A percentile compares a stretch with the other conserved stretches of the same genome.
phyloP scores from a whole-genome alignment of 2,329 filamentous ascomycete genomes.

The Colletotrichum camelliae region DNA sequence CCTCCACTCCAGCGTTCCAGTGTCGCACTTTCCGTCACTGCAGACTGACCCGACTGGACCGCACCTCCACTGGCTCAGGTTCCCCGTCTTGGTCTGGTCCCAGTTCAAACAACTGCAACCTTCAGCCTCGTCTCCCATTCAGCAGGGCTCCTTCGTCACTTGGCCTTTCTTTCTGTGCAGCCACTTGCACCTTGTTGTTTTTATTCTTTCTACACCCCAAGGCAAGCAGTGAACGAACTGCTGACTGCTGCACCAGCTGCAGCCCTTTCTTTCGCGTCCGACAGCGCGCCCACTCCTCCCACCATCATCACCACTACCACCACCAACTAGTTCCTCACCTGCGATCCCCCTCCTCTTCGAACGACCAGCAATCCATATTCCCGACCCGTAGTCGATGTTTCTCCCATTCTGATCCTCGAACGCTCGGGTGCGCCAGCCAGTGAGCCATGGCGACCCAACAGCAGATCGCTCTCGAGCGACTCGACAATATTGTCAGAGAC shows the following conservation, averaged over 20 bases:
- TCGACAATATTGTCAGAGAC: constrained; percentile 60
- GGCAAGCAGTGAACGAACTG: background rate
- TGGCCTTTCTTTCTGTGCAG: background rate
- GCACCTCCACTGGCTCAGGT: background rate
- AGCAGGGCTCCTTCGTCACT: background rate
- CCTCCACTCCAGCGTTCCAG: constrained; percentile 1
- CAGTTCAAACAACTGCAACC: background rate
- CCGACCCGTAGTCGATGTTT: constrained; percentile 16
- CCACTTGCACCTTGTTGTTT: background rate
- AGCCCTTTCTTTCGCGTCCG: background rate
- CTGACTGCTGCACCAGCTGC: background rate
- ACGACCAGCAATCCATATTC: background rate
- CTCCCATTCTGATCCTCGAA: constrained; percentile 1
- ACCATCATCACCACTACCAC: background rate
- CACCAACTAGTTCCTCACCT: background rate
- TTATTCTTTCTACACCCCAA: background rate
- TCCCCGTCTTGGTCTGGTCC: background rate
- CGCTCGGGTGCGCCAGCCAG: constrained; percentile 23
- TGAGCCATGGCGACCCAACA: constrained; percentile 48
- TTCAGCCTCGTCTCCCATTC: constrained; percentile 5
- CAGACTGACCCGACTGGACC: background rate
- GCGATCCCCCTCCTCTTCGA: background rate
- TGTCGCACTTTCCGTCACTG: constrained; percentile 22
- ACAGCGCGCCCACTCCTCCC: background rate
- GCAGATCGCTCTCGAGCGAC: constrained; percentile 59